These are phyloP conservation scores for Sclerotinia minor DNA, from an alignment of 2,329 filamentous ascomycete species.

Conservation along the genomic window DNA sequence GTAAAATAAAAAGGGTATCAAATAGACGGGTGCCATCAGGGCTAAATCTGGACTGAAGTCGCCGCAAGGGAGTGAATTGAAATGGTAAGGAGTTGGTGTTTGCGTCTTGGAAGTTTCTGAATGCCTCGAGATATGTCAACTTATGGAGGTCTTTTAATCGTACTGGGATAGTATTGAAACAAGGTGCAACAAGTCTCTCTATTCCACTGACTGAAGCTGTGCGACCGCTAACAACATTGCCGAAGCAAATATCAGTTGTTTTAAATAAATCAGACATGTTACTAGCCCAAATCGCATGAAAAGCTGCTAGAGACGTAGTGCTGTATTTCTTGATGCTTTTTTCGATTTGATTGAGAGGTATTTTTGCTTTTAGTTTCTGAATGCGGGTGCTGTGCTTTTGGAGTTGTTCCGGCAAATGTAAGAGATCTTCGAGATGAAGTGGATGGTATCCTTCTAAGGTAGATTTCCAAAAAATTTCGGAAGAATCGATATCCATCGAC, in stretches of 20 bases:
- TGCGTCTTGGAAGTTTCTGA: conserved; percentile 41
- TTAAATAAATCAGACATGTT: conserved; percentile 58
- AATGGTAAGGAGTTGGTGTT: conserved; percentile 64
- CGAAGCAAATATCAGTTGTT: conserved; percentile 74
- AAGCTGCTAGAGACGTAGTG: conserved; percentile 63
- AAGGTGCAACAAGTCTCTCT: conserved; percentile 77
- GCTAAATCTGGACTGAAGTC: conserved; percentile 59
- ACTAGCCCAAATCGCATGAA: conserved; percentile 72
- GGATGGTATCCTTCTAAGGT: conserved; percentile 56
- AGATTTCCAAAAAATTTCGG: conserved; percentile 65
- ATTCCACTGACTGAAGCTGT: conserved; percentile 64
- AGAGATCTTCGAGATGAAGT: conserved; percentile 19
- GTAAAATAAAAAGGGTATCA: conserved; percentile 77
- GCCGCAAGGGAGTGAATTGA: conserved; percentile 74
- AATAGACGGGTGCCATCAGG: conserved; percentile 61
- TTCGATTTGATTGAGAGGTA: conserved; percentile 46
- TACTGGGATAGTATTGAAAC: conserved; percentile 85
- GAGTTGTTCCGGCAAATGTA: not conserved
- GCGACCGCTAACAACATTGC: conserved; percentile 80
- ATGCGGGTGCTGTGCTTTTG: conserved; percentile 22
- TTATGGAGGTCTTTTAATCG: conserved; percentile 62
- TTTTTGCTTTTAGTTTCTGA: conserved; percentile 25
- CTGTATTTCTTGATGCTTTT: conserved; percentile 53
- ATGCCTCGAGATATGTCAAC: conserved; percentile 40
- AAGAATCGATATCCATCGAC: conserved; percentile 48